Evolutionary conservation across 2,329 filamentous ascomycete species (phyloP), one percentile per base, ranked within the genome.

Genomic region (Alternaria sp.): DNA sequence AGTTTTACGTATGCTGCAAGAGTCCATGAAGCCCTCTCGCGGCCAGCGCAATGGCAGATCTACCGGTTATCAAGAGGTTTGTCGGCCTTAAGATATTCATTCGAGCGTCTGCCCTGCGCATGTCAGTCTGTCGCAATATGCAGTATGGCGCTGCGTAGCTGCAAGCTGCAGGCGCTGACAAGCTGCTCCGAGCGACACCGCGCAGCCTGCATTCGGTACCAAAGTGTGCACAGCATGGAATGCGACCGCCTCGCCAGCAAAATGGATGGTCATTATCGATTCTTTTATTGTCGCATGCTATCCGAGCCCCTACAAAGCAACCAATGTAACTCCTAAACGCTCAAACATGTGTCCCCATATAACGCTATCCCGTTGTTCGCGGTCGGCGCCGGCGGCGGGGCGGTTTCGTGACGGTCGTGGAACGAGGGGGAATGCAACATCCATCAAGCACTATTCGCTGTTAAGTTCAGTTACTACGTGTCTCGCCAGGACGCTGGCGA

Each of bases 401-500:
- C 54, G 46, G 30, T 30, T 52, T 59, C 51, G 57, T 63, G 45
- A 32, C 51, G 40, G 50, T 62, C 55, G 36, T 53, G 54, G 57
- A 47, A 61, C 30, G 55, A 52, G 56, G 30, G 57, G 28, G 51
- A 46, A 60, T 60, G 61, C 57, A 49, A 58, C 36, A 45, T 53
- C 49, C 49, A 64, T 67, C 57, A 70, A 67, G 68, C 68, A 68
- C 68, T 70, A 70, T 67, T 70, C 68, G 43, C 68, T 70, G 66
- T 70, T 70, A 65, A 70, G 66, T 57, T 62, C 64, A 65, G 68
- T 68, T 68, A 68, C 57, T 52, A 52, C 13, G 13, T 53, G 49
- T 57, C 52, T 44, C 30, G 64, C 64, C 61, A 58, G 55, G 32
- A 46, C 25, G 36, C 59, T 62, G 62, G 61, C 62, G 36, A 17